Conservation (phyloP, 768 basidiomycete species). For the Naganishia vishniacii region DNA sequence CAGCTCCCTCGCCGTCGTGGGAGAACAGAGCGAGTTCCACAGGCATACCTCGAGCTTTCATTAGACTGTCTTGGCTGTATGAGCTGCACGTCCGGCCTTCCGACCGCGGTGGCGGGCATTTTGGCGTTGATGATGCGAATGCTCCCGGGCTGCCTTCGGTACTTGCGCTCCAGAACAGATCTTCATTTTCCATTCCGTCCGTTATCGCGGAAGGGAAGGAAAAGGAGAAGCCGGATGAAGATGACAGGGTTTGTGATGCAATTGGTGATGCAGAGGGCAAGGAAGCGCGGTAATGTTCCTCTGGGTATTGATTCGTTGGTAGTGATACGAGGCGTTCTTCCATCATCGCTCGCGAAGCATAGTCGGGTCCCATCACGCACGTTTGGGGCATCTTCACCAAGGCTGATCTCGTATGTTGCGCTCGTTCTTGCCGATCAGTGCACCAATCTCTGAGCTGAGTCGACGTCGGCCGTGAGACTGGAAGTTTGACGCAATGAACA, state of each 20-base stretch:
- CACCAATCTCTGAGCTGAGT: no score
- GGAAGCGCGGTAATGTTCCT: not conserved
- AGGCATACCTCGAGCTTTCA: conserved; percentile 1
- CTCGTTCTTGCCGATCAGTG: no score
- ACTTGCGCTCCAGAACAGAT: conserved; percentile 16
- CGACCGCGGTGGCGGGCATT: no score
- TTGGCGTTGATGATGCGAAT: not conserved
- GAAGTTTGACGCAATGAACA: no score
- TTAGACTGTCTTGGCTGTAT: conserved; percentile 1
- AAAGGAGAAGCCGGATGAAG: conserved; percentile 5
- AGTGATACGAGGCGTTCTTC: not conserved
- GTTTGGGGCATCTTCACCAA: no score
- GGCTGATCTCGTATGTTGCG: no score
- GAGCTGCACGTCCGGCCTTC: no score
- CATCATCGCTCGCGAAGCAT: not conserved
- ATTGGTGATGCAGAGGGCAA: not conserved
- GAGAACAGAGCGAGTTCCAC: conserved; percentile 10
- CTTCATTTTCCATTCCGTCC: not conserved
- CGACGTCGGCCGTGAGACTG: no score
- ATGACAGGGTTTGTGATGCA: not conserved
- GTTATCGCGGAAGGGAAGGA: not conserved
- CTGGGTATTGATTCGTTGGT: not conserved
- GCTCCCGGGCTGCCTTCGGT: not conserved
- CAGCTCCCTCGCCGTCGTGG: not conserved
- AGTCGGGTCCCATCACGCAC: not conserved